These are phyloP conservation scores for Backusella sp. DNA, from an alignment of 192 early-diverging fungal genomes.

Conservation along the genomic window DNA sequence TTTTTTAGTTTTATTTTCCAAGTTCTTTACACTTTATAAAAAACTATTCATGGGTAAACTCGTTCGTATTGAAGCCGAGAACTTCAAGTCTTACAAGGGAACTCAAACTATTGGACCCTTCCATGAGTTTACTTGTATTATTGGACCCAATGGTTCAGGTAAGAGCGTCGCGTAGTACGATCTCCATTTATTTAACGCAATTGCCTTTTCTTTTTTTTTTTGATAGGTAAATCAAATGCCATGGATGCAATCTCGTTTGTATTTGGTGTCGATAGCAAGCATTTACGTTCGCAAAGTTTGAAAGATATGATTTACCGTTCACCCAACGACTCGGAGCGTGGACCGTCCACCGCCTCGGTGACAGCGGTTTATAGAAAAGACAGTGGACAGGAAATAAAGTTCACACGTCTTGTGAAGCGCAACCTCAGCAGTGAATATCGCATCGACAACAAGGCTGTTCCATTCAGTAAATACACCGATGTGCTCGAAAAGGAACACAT, in stretches of 20 bases:
- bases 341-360: constrained; percentile 67
- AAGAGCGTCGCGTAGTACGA: constrained; percentile 4
- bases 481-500: constrained; percentile 86
- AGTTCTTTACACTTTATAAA: constrained; percentile 7
- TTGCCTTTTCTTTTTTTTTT: background rate
- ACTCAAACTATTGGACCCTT: constrained; percentile 93
- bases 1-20: background rate
- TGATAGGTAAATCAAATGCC: constrained; percentile 90
- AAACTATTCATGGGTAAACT: constrained; percentile 69
- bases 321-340: constrained; percentile 22
- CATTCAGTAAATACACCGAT: constrained; percentile 74
- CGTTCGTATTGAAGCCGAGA: constrained; percentile 86
- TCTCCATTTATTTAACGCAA: background rate
- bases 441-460: constrained; percentile 75
- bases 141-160: constrained; percentile 97
- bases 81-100: constrained; percentile 99
- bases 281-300: constrained; percentile 86
- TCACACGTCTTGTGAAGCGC: constrained; percentile 68
- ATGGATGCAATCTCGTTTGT: constrained; percentile 99
- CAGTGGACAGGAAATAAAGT: constrained; percentile 59
- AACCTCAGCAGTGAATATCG: constrained; percentile 84
- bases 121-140: constrained; percentile 89
- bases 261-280: constrained; percentile 89
- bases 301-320: constrained; percentile 90
- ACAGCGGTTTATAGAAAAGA: constrained; percentile 80